These are phyloP conservation scores for Phialophora verrucosa DNA, from an alignment of 2,329 filamentous ascomycete species.

Conservation along the genomic window DNA sequence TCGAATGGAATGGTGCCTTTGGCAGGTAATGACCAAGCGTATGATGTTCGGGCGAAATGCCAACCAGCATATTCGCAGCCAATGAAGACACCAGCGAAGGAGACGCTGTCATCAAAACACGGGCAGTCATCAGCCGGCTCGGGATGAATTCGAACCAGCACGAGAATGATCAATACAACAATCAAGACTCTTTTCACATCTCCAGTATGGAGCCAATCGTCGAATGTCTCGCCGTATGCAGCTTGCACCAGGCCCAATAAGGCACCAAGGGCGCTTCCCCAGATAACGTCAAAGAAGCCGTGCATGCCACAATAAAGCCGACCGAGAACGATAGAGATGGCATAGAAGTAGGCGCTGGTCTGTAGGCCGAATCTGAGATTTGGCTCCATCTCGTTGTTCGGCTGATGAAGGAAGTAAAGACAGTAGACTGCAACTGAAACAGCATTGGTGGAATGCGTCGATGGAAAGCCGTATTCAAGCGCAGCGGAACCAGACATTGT, in stretches of 20 bases:
- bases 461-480: conserved; percentile 95
- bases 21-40: conserved; percentile 57
- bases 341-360: conserved; percentile 78
- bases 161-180: conserved; percentile 69
- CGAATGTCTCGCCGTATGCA: conserved; percentile 63
- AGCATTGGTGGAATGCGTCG: conserved; percentile 95
- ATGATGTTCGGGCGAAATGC: conserved; percentile 71
- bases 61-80: conserved; percentile 82
- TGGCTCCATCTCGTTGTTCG: conserved; percentile 56
- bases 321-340: conserved; percentile 84
- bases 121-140: conserved; percentile 97
- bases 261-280: conserved; percentile 79
- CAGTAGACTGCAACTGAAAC: conserved; percentile 90
- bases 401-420: conserved; percentile 67
- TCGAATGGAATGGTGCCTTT: conserved; percentile 69
- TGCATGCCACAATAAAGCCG: conserved; percentile 98
- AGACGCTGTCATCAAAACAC: conserved; percentile 94
- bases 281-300: conserved; percentile 86
- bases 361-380: conserved; percentile 69
- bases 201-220: conserved; percentile 70
- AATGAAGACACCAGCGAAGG: conserved; percentile 88
- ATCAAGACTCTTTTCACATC: conserved; percentile 68
- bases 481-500: conserved; percentile 97
- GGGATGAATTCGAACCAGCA: conserved; percentile 85
- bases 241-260: conserved; percentile 64